Evolutionary conservation across 2,329 filamentous ascomycete genomes (phyloP).

Genomic region (Pseudophaeomoniella oleicola): DNA sequence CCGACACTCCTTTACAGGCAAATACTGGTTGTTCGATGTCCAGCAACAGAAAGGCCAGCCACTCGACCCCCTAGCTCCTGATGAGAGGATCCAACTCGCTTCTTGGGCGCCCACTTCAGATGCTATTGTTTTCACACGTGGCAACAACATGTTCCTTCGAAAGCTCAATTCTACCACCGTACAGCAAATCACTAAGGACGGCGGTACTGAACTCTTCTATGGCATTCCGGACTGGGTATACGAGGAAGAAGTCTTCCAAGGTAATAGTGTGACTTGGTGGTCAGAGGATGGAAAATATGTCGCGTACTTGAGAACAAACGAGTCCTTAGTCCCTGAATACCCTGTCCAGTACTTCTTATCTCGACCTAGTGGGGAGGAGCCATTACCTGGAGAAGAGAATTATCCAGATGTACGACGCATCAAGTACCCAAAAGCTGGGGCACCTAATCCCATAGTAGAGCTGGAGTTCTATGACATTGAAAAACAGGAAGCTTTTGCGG

Average conservation of each 20-base stretch:
- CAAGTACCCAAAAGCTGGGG: slow-evolving; percentile 94
- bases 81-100: slow-evolving; percentile 63
- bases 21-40: slow-evolving; percentile 89
- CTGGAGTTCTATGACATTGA: slow-evolving; percentile 77
- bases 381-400: slow-evolving; percentile 58
- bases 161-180: slow-evolving; percentile 46
- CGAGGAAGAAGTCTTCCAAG: slow-evolving; percentile 69
- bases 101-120: slow-evolving; percentile 81
- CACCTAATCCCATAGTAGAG: slow-evolving; percentile 81
- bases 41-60: slow-evolving; percentile 62
- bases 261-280: slow-evolving; percentile 87
- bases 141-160: slow-evolving; percentile 83
- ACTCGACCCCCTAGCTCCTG: slow-evolving; percentile 53
- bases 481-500: slow-evolving; percentile 63
- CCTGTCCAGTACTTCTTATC: slow-evolving; percentile 89
- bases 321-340: slow-evolving; percentile 80
- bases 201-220: slow-evolving; percentile 80
- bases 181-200: slow-evolving; percentile 68
- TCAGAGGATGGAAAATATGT: slow-evolving; percentile 77
- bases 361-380: slow-evolving; percentile 59
- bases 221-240: slow-evolving; percentile 97
- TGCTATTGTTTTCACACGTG: slow-evolving; percentile 72
- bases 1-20: slow-evolving; percentile 75
- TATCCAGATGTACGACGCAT: slow-evolving; percentile 86
- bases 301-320: slow-evolving; percentile 86